Evolutionary conservation across 2,329 filamentous ascomycete species (phyloP).

Genomic region (Harringtonia lauricola): DNA sequence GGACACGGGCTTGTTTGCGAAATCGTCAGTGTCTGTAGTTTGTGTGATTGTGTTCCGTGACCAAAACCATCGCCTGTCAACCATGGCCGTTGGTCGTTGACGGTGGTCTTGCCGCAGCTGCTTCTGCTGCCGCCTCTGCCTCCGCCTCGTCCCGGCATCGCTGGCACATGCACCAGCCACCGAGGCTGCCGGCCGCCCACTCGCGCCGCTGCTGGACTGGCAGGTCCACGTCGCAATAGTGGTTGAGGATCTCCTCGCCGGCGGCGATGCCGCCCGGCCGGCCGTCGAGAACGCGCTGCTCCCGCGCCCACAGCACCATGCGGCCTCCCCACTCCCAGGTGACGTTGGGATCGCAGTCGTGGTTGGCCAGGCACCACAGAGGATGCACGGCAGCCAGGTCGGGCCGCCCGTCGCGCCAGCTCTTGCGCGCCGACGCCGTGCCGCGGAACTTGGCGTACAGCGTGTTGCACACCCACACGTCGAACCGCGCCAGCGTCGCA

Average conservation of each 20-base stretch:
- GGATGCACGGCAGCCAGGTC: constrained; percentile 92
- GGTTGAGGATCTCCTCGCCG: constrained; percentile 80
- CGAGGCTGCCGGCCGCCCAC: constrained; percentile 80
- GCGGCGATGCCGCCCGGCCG: constrained; percentile 47
- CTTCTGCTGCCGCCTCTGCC: constrained; percentile 10
- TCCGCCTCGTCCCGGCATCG: constrained; percentile 66
- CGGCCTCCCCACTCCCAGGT: constrained; percentile 83
- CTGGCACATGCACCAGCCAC: constrained; percentile 78
- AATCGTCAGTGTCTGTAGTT: no score
- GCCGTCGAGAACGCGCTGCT: constrained; percentile 41
- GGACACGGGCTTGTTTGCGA: no score
- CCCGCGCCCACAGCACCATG: constrained; percentile 58
- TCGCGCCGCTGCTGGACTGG: constrained; percentile 72
- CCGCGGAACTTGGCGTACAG: constrained; percentile 88
- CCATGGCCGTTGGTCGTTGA: no score
- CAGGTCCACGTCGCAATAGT: constrained; percentile 83
- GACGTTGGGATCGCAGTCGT: constrained; percentile 92
- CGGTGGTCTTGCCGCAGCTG: no score
- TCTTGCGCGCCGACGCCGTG: constrained; percentile 79
- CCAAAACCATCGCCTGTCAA: no score
- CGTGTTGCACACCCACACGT: constrained; percentile 81
- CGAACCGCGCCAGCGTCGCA: constrained; percentile 43
- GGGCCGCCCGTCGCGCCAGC: constrained; percentile 64
- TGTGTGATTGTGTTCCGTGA: no score
- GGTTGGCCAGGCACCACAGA: constrained; percentile 92